Base-by-base conservation (phyloP, 2,329 filamentous ascomycete species). In the Ophiocordyceps camponoti-leonardi region DNA sequence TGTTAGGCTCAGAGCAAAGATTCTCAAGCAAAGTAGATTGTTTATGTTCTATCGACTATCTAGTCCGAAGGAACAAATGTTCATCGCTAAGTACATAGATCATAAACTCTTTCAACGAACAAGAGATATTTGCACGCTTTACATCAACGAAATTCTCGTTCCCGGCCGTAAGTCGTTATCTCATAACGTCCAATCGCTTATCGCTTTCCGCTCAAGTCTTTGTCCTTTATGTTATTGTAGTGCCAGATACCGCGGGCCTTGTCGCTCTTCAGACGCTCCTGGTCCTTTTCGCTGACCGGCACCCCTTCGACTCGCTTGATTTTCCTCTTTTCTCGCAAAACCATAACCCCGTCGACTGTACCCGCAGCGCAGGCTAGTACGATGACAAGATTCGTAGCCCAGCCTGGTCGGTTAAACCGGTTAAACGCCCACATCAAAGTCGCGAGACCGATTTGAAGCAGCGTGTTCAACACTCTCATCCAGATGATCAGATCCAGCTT, bases 361-460 rank as follows among this genome's bases (percentile, higher is more conserved):
- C 81, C 81, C 6, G 82, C 77, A 19, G 79, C 68, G 55, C 79
- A 87, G 3, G 78, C 86, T 6, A 90, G 57, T 2, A 75, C 82
- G 18, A 94, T 81, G 56, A 92, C 86, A 0, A 87, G 62, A 1
- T 85, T 86, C 0, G 84, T 88, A 12, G 79, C 74, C 85, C 85
- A 93, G 20, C 75, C 73, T 0, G 86, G 85, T n/a, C 86, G 69
- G 20, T 81, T 64, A 54, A 79, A 80, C 20, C 83, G 68, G 56
- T 85, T 83, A 61, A 83, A 68, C 2, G 75, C 79, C 83, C 84
- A 93, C 86, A 94, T 93, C 63, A 86, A 83, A 3, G 74, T 80
- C 10, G 78, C 82, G 2, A 94, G 69, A 18, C 77, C 71, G 37
- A 71, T 71, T 60, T 94, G 87, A 41, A 92, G 71, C 46, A 88